Percentiles rank a stretch among this genome's conserved stretches.
Evolutionary conservation across 768 basidiomycete genomes (phyloP).

Genomic region (Neoboletus magnificus): DNA sequence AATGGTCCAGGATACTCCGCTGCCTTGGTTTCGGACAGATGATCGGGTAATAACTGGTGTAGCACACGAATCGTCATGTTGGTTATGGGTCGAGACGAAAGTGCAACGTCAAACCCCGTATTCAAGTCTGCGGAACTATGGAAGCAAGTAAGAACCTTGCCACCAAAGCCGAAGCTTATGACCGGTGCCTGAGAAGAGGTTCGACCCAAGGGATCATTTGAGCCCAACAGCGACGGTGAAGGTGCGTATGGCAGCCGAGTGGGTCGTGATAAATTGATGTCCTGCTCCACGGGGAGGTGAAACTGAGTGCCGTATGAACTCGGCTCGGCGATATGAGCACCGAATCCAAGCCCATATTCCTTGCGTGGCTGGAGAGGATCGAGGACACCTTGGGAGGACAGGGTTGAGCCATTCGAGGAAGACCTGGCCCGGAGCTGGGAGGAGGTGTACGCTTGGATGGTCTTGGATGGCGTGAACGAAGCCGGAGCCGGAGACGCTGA

Average conservation of each 20-base stretch:
- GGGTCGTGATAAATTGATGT: slow-evolving; percentile 30
- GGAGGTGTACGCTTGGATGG: slow-evolving; percentile 9
- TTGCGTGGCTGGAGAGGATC: slow-evolving; percentile 23
- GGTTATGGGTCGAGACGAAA: slow-evolving; percentile 67
- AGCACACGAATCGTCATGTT: slow-evolving; percentile 66
- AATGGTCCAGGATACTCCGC: slow-evolving; percentile 83
- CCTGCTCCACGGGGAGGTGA: slow-evolving; percentile 22
- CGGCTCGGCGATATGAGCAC: slow-evolving; percentile 18
- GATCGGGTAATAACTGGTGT: slow-evolving; percentile 66
- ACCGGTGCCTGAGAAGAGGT: slow-evolving; percentile 72
- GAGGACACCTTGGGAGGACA: slow-evolving; percentile 30
- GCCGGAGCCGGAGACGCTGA: slow-evolving; percentile 28
- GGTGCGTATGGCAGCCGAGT: slow-evolving; percentile 69
- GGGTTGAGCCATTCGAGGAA: slow-evolving; percentile 43
- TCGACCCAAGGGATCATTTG: slow-evolving; percentile 78
- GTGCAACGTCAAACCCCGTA: slow-evolving; percentile 75
- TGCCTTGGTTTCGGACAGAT: slow-evolving; percentile 51
- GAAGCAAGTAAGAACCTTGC: slow-evolving; percentile 86
- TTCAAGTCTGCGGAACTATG: slow-evolving; percentile 63
- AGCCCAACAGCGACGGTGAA: slow-evolving; percentile 77
- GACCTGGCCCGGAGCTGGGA: slow-evolving; percentile 38
- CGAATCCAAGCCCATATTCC: slow-evolving; percentile 26
- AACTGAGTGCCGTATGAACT: slow-evolving; percentile 13
- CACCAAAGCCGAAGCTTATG: slow-evolving; percentile 92
- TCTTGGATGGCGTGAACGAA: slow-evolving; percentile 37